Evolutionary conservation across 495 filamentous ascomycete genomes (phyloP).

Genomic region (Talaromyces liani): DNA sequence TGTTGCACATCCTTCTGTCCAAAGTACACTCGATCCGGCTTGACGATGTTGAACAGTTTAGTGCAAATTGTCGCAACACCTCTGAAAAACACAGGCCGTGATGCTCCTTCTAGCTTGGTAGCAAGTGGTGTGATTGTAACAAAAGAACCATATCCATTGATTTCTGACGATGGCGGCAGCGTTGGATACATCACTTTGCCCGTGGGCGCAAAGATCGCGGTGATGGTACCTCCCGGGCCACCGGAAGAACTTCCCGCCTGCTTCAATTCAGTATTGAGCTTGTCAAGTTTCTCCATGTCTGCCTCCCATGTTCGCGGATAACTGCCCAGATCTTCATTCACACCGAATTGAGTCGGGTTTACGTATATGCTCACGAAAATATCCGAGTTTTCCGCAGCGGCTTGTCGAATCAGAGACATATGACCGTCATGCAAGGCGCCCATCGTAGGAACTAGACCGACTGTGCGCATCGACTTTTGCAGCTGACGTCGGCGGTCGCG

Average conservation of each 20-base stretch:
- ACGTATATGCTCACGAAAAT: slow-evolving; percentile 89
- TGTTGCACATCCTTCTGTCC: slow-evolving; percentile 98
- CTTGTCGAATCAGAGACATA: slow-evolving; percentile 76
- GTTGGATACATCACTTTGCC: slow-evolving; percentile 81
- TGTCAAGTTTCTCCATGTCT: slow-evolving; percentile 58
- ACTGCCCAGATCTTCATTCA: slow-evolving; percentile 75
- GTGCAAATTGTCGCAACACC: slow-evolving; percentile 95
- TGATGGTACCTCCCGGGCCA: slow-evolving; percentile 55
- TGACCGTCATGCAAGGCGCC: slow-evolving; percentile 91
- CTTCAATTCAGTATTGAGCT: slow-evolving; percentile 63
- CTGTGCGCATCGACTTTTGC: slow-evolving; percentile 57
- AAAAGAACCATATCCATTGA: slow-evolving; percentile 74
- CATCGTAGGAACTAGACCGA: slow-evolving; percentile 95
- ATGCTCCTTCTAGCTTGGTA: slow-evolving; percentile 72
- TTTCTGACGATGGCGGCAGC: slow-evolving; percentile 72
- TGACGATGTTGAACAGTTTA: slow-evolving; percentile 92
- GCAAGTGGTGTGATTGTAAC: slow-evolving; percentile 85
- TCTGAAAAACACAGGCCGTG: slow-evolving; percentile 90
- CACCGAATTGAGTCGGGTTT: slow-evolving; percentile 93
- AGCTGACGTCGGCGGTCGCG: slow-evolving; percentile 65
- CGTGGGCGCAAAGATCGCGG: slow-evolving; percentile 78
- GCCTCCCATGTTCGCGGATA: slow-evolving; percentile 88
- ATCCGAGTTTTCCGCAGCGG: slow-evolving; percentile 73
- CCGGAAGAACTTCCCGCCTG: slow-evolving; percentile 14
- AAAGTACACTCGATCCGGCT: slow-evolving; percentile 86